Evolutionary conservation across 768 basidiomycete species (phyloP).

Genomic region (Termitomyces sp.): DNA sequence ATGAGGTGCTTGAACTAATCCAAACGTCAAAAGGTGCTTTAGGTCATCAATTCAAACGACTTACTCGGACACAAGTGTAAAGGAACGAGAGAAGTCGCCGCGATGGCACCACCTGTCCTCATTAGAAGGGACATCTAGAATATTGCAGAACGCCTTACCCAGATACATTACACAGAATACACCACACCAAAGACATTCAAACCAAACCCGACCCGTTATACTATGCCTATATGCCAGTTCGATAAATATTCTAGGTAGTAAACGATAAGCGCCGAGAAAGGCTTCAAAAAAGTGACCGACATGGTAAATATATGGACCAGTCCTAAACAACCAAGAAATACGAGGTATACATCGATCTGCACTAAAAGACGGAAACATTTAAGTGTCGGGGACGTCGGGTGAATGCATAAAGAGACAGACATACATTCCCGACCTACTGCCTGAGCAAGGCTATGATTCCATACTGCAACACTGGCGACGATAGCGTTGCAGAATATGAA

Average conservation of each 20-base stretch:
- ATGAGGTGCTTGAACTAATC: neutral
- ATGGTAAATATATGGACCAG: conserved; percentile 52
- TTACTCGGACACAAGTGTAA: conserved; percentile 30
- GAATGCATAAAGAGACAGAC: conserved; percentile 13
- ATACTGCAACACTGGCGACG: conserved; percentile 58
- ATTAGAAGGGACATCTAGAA: neutral
- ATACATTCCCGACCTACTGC: conserved; percentile 30
- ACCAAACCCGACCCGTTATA: conserved; percentile 60
- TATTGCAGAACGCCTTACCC: conserved; percentile 31
- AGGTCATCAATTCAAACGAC: neutral
- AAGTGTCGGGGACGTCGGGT: neutral
- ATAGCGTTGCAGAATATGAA: conserved; percentile 64
- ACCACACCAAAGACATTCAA: conserved; percentile 59
- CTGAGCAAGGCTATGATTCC: conserved; percentile 55
- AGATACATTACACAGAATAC: conserved; percentile 55
- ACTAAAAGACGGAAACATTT: conserved; percentile 22
- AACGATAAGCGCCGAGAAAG: conserved; percentile 2
- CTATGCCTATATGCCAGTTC: conserved; percentile 49
- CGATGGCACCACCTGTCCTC: conserved; percentile 43
- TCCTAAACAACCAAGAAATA: conserved; percentile 53
- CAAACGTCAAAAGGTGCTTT: neutral
- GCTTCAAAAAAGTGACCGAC: conserved; percentile 31
- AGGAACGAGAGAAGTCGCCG: conserved; percentile 36
- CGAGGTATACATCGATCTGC: conserved; percentile 53
- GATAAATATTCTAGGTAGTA: conserved; percentile 41